These are phyloP conservation scores for Diaporthe citriasiana DNA, from an alignment of 2,329 filamentous ascomycete genomes.

Conservation along the genomic window DNA sequence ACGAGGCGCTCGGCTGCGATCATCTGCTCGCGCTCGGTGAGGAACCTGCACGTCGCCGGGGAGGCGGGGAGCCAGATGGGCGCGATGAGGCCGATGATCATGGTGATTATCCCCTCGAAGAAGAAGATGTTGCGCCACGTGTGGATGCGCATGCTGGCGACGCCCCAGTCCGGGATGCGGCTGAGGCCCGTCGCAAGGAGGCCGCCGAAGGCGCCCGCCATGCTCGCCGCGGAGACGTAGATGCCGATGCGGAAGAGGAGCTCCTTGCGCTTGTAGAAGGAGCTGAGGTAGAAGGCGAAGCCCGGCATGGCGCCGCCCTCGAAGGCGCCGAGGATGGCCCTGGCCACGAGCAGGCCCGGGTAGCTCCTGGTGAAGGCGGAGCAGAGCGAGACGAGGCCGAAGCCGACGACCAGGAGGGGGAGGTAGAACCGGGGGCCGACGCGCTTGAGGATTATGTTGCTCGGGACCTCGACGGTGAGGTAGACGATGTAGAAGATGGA, in stretches of 20 bases:
- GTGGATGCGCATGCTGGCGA: slow-evolving; percentile 57
- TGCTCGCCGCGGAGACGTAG: slow-evolving; percentile 78
- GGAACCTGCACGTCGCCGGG: slow-evolving; percentile 62
- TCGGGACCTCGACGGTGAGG: slow-evolving; percentile 73
- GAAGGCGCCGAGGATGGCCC: slow-evolving; percentile 76
- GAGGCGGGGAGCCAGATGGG: slow-evolving; percentile 66
- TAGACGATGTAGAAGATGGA: slow-evolving; percentile 79
- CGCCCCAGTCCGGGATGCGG: slow-evolving; percentile 69
- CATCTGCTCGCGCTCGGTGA: slow-evolving; percentile 66
- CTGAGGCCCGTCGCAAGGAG: slow-evolving; percentile 81
- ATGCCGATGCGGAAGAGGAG: slow-evolving; percentile 80
- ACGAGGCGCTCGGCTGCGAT: slow-evolving; percentile 67
- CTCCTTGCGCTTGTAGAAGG: slow-evolving; percentile 83
- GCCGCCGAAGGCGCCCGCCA: slow-evolving; percentile 80
- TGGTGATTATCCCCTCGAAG: slow-evolving; percentile 71
- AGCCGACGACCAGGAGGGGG: slow-evolving; percentile 73
- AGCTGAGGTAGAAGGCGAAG: slow-evolving; percentile 77
- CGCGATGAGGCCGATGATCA: slow-evolving; percentile 61
- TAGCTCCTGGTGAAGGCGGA: slow-evolving; percentile 78
- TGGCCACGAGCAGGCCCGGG: slow-evolving; percentile 74
- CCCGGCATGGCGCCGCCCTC: slow-evolving; percentile 81
- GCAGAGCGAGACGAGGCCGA: slow-evolving; percentile 77
- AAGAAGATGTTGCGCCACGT: slow-evolving; percentile 74
- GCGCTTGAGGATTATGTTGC: slow-evolving; percentile 74
- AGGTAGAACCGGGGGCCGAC: slow-evolving; percentile 74